A percentile compares a stretch with the other conserved stretches of the same genome.
Conservation (phyloP, 176 grass and related monocot species). For the Lolium rigidum region DNA sequence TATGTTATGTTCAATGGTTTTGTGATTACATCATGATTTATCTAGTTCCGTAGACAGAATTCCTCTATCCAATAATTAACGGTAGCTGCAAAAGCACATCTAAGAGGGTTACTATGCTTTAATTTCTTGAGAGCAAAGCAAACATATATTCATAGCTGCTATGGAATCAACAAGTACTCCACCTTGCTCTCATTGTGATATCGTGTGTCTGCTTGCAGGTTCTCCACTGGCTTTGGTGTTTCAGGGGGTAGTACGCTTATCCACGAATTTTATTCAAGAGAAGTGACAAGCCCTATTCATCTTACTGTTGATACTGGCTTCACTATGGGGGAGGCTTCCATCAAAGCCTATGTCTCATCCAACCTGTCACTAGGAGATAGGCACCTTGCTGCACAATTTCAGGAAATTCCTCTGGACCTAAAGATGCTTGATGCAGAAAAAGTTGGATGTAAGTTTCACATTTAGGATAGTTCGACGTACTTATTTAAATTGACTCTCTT, state of each 20-base stretch:
- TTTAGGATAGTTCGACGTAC: neutral
- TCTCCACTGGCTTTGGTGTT: slow-evolving; percentile 93
- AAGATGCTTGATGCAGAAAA: slow-evolving; percentile 84
- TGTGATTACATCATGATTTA: neutral
- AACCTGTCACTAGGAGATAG: slow-evolving; percentile 82
- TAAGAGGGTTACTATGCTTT: neutral
- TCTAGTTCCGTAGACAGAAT: neutral
- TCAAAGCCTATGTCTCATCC: slow-evolving; percentile 85
- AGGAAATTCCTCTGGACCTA: slow-evolving; percentile 93
- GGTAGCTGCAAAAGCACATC: neutral
- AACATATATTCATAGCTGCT: neutral
- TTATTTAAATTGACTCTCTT: neutral
- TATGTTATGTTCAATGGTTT: neutral
- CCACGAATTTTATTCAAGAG: slow-evolving; percentile 91
- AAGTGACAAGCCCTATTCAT: slow-evolving; percentile 81
- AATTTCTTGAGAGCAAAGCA: neutral
- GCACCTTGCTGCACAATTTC: slow-evolving; percentile 84
- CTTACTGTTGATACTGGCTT: slow-evolving; percentile 91
- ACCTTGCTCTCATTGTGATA: neutral
- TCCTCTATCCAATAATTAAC: neutral
- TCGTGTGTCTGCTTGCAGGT: slow-evolving; percentile 56
- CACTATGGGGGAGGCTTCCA: slow-evolving; percentile 77
- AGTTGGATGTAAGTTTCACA: slow-evolving; percentile 76
- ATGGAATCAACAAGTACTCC: neutral
- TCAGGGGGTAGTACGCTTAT: slow-evolving; percentile 87